A percentile compares a stretch with the other conserved stretches of the same genome.
phyloP scores from a whole-genome alignment of 108 stramenopile species.

The Conticribra guillardii region DNA sequence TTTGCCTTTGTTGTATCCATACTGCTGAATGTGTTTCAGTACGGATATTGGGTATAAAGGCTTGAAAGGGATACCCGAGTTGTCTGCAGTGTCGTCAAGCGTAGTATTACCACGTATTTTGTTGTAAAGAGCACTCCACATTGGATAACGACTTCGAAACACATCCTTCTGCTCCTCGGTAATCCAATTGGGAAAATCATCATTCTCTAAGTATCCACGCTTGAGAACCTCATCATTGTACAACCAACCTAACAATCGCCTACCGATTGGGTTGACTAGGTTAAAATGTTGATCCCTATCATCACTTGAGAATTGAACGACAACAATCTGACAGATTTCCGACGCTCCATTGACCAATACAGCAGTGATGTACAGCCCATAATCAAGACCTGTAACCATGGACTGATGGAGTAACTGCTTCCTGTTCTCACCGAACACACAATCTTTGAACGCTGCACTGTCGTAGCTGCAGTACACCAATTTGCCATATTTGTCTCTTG shows the following conservation, averaged over 20 bases:
- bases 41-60: not conserved
- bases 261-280: not conserved
- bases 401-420: conserved; percentile 15
- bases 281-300: not conserved
- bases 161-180: not conserved
- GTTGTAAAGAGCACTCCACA: conserved; percentile 6
- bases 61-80: no score
- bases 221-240: not conserved
- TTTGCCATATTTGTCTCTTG: not conserved
- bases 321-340: not conserved
- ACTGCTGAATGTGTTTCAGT: not conserved
- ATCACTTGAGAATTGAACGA: not conserved
- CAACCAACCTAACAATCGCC: conserved; percentile 1
- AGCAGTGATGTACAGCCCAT: not conserved
- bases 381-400: not conserved
- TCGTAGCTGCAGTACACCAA: conserved; percentile 4
- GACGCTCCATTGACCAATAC: not conserved
- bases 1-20: conserved; percentile 16
- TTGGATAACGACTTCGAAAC: not conserved
- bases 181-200: not conserved
- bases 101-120: not conserved
- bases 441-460: conserved; percentile 7
- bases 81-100: no score
- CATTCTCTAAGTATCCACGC: conserved; percentile 4
- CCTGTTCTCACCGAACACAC: conserved; percentile 1